Evolutionary conservation across 805 yeast genomes (phyloP).

Genomic region (Starmerella bombi): DNA sequence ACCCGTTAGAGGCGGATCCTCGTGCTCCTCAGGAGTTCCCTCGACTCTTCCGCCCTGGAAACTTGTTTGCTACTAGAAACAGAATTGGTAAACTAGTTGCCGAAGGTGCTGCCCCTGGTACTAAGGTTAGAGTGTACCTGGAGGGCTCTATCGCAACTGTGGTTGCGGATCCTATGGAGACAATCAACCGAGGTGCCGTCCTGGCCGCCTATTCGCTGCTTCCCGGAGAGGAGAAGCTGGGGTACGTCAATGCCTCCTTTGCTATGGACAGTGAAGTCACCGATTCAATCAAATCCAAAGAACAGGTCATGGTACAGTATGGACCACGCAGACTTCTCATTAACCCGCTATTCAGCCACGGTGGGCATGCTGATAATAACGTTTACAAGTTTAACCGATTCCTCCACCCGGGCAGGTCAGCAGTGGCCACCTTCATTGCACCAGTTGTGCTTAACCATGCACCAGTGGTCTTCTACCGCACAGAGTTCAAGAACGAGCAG

Average conservation of each 20-base stretch:
- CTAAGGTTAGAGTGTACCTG: slow-evolving; percentile 45
- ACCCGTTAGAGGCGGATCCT: slow-evolving; percentile 66
- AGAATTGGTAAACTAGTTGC: slow-evolving; percentile 43
- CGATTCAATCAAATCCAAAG: slow-evolving; percentile 73
- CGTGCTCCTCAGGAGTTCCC: slow-evolving; percentile 68
- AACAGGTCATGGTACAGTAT: slow-evolving; percentile 70
- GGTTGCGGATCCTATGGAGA: slow-evolving; percentile 23
- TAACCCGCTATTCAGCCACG: slow-evolving; percentile 71
- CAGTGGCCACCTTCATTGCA: slow-evolving; percentile 75
- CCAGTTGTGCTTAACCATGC: slow-evolving; percentile 68
- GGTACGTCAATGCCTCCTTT: slow-evolving; percentile 69
- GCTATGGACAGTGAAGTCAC: slow-evolving; percentile 85
- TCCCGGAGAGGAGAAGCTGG: slow-evolving; percentile 73
- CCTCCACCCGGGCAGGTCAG: slow-evolving; percentile 59
- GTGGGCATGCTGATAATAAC: slow-evolving; percentile 57
- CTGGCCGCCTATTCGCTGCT: slow-evolving; percentile 55
- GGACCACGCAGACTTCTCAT: slow-evolving; percentile 83
- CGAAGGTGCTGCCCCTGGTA: slow-evolving; percentile 44
- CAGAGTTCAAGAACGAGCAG: slow-evolving; percentile 9
- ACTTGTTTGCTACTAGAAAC: slow-evolving; percentile 64
- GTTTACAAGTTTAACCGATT: slow-evolving; percentile 79
- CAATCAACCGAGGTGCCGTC: slow-evolving; percentile 29
- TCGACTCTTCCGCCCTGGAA: slow-evolving; percentile 57
- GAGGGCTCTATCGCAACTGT: slow-evolving; percentile 2
- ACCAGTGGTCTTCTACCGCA: slow-evolving; percentile 31